Evolutionary conservation across 2,329 filamentous ascomycete species (phyloP).

Genomic region (Cladosporium sp.): DNA sequence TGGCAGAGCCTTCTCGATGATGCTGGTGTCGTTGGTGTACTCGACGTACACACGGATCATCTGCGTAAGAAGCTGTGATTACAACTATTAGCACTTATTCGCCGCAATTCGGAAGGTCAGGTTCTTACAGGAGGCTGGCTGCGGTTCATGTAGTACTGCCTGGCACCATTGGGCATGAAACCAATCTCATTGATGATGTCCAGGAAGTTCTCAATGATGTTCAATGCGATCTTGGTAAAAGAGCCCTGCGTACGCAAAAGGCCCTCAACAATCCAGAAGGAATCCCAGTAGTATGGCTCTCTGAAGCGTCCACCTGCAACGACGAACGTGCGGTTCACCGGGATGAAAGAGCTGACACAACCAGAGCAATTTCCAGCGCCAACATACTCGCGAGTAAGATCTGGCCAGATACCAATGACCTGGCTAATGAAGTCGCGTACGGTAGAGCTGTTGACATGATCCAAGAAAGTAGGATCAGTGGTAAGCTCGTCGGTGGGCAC

Average conservation of each 20-base stretch:
- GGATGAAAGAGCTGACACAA: constrained; percentile 62
- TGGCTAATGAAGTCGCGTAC: constrained; percentile 57
- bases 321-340: constrained; percentile 64
- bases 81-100: not conserved
- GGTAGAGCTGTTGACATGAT: constrained; percentile 53
- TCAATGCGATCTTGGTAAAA: constrained; percentile 58
- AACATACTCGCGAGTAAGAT: constrained; percentile 57
- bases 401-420: constrained; percentile 66
- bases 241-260: constrained; percentile 60
- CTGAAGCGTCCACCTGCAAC: constrained; percentile 66
- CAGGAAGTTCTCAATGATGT: constrained; percentile 66
- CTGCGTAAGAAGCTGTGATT: constrained; percentile 43
- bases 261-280: constrained; percentile 64
- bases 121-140: constrained; percentile 59
- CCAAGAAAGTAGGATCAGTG: constrained; percentile 55
- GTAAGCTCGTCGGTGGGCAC: constrained; percentile 49
- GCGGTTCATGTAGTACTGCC: constrained; percentile 63
- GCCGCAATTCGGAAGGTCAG: not conserved
- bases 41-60: constrained; percentile 63
- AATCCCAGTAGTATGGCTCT: constrained; percentile 69
- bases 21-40: constrained; percentile 58
- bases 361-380: constrained; percentile 51
- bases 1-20: constrained; percentile 57
- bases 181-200: constrained; percentile 61
- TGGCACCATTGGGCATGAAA: constrained; percentile 64